phyloP scores from a whole-genome alignment of 164 flowering plant species.

The Houttuynia cordata region DNA sequence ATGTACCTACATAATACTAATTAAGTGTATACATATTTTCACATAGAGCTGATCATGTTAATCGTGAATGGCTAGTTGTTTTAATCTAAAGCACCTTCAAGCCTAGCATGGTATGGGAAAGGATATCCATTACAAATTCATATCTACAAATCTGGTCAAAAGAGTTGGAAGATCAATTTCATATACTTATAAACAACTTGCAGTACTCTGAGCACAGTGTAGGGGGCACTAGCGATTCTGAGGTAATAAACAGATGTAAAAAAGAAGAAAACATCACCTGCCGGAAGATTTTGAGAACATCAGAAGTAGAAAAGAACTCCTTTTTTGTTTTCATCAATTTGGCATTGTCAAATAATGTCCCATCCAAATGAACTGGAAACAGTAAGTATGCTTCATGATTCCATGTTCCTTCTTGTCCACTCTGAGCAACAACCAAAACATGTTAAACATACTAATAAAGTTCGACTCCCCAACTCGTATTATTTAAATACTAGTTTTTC shows the following conservation, averaged over 20 bases:
- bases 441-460: neutral
- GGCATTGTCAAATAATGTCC: constrained; percentile 75
- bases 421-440: constrained; percentile 22
- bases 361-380: constrained; percentile 96
- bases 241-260: neutral
- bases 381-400: constrained; percentile 92
- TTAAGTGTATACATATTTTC: too few species aligned
- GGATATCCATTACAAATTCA: too few species aligned
- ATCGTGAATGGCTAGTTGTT: too few species aligned
- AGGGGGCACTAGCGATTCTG: neutral
- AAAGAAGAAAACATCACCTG: constrained; percentile 47
- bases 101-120: too few species aligned
- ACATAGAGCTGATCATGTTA: too few species aligned
- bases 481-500: too few species aligned
- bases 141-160: too few species aligned
- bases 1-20: too few species aligned
- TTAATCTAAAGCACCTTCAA: too few species aligned
- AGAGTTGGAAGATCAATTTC: too few species aligned
- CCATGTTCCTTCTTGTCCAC: constrained; percentile 54
- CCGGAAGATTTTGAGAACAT: constrained; percentile 84
- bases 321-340: constrained; percentile 64
- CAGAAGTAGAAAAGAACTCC: constrained; percentile 67
- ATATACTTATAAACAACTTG: too few species aligned
- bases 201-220: neutral
- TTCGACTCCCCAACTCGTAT: neutral